Evolutionary conservation across 2,329 filamentous ascomycete species (phyloP).

Genomic region (Aciculosporium take): DNA sequence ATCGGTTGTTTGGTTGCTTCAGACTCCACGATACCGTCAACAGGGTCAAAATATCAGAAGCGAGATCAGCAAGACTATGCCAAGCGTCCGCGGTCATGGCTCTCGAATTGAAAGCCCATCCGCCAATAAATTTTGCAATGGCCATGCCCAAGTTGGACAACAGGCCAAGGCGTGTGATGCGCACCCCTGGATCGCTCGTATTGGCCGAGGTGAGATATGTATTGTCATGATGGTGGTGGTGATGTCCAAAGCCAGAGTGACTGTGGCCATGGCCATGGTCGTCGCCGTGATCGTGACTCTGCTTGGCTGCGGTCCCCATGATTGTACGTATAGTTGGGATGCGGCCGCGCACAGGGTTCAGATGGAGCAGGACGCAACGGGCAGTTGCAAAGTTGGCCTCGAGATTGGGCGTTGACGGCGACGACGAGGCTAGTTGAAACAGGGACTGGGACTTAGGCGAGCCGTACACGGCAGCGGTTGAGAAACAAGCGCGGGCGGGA

Average conservation of each 20-base stretch:
- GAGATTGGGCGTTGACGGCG: conserved; percentile 6
- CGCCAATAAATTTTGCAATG: conserved; percentile 79
- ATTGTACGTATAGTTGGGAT: conserved; percentile 11
- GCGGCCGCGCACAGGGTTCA: conserved; percentile 11
- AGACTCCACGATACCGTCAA: conserved; percentile 90
- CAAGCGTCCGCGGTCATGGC: conserved; percentile 86
- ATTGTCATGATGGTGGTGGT: conserved; percentile 81
- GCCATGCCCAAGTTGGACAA: conserved; percentile 91
- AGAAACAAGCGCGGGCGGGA: conserved; percentile 3
- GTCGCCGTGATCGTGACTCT: conserved; percentile 33
- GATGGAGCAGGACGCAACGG: conserved; percentile 9
- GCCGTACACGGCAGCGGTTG: not conserved
- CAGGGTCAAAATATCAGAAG: conserved; percentile 86
- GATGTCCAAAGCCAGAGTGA: conserved; percentile 36
- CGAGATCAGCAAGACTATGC: conserved; percentile 87
- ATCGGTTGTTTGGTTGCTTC: conserved; percentile 66
- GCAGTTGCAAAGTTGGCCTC: not conserved
- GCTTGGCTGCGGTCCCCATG: conserved; percentile 18
- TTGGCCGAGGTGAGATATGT: conserved; percentile 86
- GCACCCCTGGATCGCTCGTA: conserved; percentile 54
- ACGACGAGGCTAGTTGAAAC: not conserved
- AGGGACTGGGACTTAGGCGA: not conserved
- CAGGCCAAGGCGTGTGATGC: conserved; percentile 43
- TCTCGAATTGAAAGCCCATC: conserved; percentile 90
- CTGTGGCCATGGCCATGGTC: conserved; percentile 17